Evolutionary conservation across 2,329 filamentous ascomycete species (phyloP), one percentile per base, ranked within the genome.

Genomic region (Talaromyces piceae): DNA sequence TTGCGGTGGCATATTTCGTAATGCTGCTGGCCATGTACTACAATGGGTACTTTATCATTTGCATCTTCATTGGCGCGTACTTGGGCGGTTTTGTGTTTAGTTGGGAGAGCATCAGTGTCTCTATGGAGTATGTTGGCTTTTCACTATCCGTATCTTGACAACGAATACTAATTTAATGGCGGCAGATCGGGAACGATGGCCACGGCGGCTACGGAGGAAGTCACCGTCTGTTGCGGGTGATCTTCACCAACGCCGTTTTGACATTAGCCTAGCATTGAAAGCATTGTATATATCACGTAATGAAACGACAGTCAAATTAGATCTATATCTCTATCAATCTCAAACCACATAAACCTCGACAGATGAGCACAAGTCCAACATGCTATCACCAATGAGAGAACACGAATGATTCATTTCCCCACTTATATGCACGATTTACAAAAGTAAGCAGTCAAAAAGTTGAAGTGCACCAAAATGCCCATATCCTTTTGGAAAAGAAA

Each of bases 11-110:
- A 2, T 93, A 91, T 65, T 82, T 91, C 58, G 68, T 91, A 61
- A 91, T 93, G 88, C 69, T 77, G 50, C 62, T 83, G 23, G 77
- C 79, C 18, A 83, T 83, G 80, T 82, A 82, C 56, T 83, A 77
- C 66, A 83, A 83, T 53, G 78, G 83, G 8, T 93, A 88, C 67
- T 77, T 93, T 56, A 87, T 93, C 65, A 84, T 91, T 53, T 88
- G 82, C 58, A 88, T 93, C 65, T 80, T 91, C 56, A 78, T 91
- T 50, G 88, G 88, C 1, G 81, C 85, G 0, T 88, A 81, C 57
- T 51, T 91, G 4, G 88, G 88, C 13, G 76, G 79, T 11, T 88
- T 90, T 56, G 62, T 87, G 53, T 91, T 88, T 64, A 79, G 82
- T 26, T 91, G 86, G 85, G 84, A 87, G 50, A 49, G 45, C 37